Percentiles rank a stretch among this genome's conserved stretches.
Conservation (phyloP, 2,329 filamentous ascomycete species). For the Tolypocladium guangdongense region DNA sequence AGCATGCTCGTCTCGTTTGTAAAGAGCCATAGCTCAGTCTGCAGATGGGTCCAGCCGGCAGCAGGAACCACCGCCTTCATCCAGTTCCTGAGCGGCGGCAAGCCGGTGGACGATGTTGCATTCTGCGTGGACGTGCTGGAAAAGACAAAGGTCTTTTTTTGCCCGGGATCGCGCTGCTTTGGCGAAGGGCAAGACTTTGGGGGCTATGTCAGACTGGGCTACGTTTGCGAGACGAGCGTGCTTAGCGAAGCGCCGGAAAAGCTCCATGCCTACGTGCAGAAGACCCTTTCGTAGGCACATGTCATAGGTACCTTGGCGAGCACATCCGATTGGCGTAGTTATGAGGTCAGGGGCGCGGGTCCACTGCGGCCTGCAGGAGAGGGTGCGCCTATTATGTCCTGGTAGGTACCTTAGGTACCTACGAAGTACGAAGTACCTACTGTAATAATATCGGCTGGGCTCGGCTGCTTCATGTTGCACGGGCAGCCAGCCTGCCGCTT, state of each 20-base stretch:
- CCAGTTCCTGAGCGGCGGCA: constrained; percentile 49
- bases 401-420: no score
- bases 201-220: constrained; percentile 70
- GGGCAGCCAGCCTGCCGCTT: no score
- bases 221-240: constrained; percentile 37
- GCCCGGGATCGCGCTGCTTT: constrained; percentile 66
- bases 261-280: not conserved
- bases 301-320: no score
- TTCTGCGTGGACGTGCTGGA: constrained; percentile 61
- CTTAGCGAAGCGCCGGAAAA: not conserved
- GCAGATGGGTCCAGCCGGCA: no score
- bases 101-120: constrained; percentile 57
- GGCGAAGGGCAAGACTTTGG: constrained; percentile 54
- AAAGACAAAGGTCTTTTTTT: constrained; percentile 60
- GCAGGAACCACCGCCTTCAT: constrained; percentile 52
- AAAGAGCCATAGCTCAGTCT: no score
- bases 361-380: no score
- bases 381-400: no score
- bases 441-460: no score
- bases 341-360: no score
- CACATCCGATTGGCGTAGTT: no score
- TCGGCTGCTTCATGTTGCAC: no score
- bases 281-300: not conserved
- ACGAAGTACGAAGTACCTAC: no score
- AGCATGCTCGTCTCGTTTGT: not conserved